A percentile compares a stretch with the other conserved stretches of the same genome.
Conservation (phyloP, 2,329 filamentous ascomycete species). For the Talaromyces sp. region DNA sequence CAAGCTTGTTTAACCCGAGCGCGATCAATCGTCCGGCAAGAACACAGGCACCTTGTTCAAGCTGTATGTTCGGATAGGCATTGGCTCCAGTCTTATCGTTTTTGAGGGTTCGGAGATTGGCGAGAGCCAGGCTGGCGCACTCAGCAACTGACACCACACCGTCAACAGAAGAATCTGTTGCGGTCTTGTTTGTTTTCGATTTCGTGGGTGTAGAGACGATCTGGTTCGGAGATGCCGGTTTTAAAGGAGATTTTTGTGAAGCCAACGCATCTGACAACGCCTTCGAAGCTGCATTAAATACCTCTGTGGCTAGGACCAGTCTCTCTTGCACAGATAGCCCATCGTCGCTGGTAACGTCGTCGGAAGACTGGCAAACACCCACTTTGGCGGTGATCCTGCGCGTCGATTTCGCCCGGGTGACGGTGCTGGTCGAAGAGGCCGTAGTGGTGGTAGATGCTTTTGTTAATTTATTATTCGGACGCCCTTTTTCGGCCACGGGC, state of each 20-base stretch:
- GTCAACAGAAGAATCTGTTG: slow-evolving; percentile 12
- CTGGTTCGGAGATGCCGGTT: slow-evolving; percentile 26
- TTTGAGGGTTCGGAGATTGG: slow-evolving; percentile 32
- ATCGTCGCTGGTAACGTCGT: slow-evolving; percentile 19
- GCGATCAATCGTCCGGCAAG: slow-evolving; percentile 38
- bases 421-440: slow-evolving; percentile 12
- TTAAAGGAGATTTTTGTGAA: slow-evolving; percentile 17
- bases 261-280: slow-evolving; percentile 34
- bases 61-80: slow-evolving; percentile 29
- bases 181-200: slow-evolving; percentile 10
- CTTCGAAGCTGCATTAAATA: slow-evolving; percentile 42
- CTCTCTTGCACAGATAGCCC: slow-evolving; percentile 33
- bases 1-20: slow-evolving; percentile 35
- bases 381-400: slow-evolving; percentile 22
- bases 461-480: background rate
- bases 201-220: slow-evolving; percentile 20
- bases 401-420: slow-evolving; percentile 20
- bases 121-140: slow-evolving; percentile 36
- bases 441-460: slow-evolving; percentile 21
- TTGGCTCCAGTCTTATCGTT: slow-evolving; percentile 20
- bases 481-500: slow-evolving; percentile 14
- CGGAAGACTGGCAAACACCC: slow-evolving; percentile 16
- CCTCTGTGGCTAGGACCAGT: slow-evolving; percentile 40
- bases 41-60: slow-evolving; percentile 40
- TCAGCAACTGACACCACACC: slow-evolving; percentile 31